phyloP scores from a whole-genome alignment of 805 yeast species.

The Wickerhamomyces bovis region DNA sequence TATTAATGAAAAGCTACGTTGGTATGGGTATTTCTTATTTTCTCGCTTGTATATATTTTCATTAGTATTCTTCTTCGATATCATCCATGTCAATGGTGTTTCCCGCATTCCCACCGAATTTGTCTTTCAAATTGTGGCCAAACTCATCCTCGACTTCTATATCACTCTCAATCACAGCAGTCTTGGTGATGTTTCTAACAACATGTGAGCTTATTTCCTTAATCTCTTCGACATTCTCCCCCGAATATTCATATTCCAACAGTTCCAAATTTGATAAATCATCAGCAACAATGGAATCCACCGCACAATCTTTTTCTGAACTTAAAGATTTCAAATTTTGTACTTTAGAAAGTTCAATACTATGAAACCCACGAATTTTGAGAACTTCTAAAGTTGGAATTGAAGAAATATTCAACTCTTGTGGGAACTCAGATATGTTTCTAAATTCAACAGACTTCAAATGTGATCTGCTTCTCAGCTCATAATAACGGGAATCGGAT shows the following conservation, averaged over 20 bases:
- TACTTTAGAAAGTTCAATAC: background rate
- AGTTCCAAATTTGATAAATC: constrained; percentile 1
- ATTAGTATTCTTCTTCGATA: constrained; percentile 8
- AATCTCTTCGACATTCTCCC: constrained; percentile 2
- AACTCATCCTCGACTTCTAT: background rate
- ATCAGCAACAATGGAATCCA: constrained; percentile 2
- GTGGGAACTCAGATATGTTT: background rate
- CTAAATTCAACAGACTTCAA: background rate
- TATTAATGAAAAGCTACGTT: background rate
- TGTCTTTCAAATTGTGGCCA: background rate
- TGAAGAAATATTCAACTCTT: background rate
- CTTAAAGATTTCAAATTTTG: background rate
- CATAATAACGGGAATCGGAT: background rate
- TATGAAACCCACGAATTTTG: constrained; percentile 2
- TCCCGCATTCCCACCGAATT: background rate
- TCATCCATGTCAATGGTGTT: constrained; percentile 3
- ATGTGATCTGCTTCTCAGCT: background rate
- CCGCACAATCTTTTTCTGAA: constrained; percentile 2
- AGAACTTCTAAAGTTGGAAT: background rate
- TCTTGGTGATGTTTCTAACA: background rate
- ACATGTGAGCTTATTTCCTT: background rate
- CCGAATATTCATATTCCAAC: constrained; percentile 1
- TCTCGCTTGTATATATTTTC: too few species aligned
- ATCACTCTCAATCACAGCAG: constrained; percentile 1
- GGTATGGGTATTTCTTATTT: too few species aligned